Percentiles rank a stretch among this genome's conserved stretches.
Conservation (phyloP, 805 yeast genomes). For the Yamadazyma takamatsuzukensis region DNA sequence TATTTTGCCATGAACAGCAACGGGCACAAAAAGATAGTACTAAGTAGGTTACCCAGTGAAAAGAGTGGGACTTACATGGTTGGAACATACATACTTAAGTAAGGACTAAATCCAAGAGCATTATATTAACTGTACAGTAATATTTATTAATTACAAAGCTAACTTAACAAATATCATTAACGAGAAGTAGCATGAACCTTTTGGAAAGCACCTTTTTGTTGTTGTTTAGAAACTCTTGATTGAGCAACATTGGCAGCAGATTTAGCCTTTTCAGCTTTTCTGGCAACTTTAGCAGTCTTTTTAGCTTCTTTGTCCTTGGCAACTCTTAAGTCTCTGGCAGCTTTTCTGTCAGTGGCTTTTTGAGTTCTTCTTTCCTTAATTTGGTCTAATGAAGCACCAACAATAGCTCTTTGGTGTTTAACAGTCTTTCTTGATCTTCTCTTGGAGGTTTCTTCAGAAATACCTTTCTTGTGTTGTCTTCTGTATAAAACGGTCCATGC, state of each 20-base stretch:
- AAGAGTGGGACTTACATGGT: conserved; percentile 16
- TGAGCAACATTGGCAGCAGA: conserved; percentile 69
- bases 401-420: conserved; percentile 98
- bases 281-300: conserved; percentile 89
- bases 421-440: conserved; percentile 96
- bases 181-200: conserved; percentile 96
- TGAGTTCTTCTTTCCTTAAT: conserved; percentile 96
- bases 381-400: conserved; percentile 98
- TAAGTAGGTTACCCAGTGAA: conserved; percentile 18
- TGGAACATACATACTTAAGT: conserved; percentile 19
- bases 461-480: conserved; percentile 99
- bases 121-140: background rate
- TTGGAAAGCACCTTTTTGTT: conserved; percentile 97
- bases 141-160: conserved; percentile 14
- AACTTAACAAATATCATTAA: conserved; percentile 43
- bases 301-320: conserved; percentile 80
- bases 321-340: conserved; percentile 89
- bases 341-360: conserved; percentile 98
- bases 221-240: conserved; percentile 83
- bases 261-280: conserved; percentile 91
- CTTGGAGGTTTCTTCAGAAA: conserved; percentile 96
- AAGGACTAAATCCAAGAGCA: background rate
- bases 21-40: conserved; percentile 17
- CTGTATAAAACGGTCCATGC: conserved; percentile 99
- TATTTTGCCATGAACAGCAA: conserved; percentile 24